These are phyloP conservation scores for Amanita thiersii DNA, from an alignment of 768 basidiomycete species.

Conservation along the genomic window DNA sequence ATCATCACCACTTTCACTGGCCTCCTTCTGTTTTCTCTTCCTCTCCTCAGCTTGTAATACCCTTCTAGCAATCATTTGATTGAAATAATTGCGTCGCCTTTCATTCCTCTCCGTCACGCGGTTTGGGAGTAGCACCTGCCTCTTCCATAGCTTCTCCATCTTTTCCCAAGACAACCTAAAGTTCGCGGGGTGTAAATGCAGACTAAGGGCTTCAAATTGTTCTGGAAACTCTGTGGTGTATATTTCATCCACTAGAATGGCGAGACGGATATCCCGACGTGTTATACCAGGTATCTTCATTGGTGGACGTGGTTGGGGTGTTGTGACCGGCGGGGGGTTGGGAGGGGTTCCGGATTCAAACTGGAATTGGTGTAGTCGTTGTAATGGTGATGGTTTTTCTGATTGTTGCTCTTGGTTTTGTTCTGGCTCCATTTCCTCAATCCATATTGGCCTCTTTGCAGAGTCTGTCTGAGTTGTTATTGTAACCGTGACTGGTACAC, in stretches of 20 bases:
- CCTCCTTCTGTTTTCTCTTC: background rate
- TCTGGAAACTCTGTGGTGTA: conserved; percentile 1
- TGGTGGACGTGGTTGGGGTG: background rate
- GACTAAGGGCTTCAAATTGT: conserved; percentile 5
- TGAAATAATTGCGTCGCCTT: background rate
- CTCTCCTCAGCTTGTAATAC: background rate
- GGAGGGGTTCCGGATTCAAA: no score
- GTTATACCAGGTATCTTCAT: conserved; percentile 5
- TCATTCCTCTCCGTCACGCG: background rate
- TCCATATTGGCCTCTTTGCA: conserved; percentile 5
- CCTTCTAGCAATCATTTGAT: background rate
- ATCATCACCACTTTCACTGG: background rate
- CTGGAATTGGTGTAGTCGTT: no score
- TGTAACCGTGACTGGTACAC: conserved; percentile 4
- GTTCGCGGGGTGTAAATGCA: conserved; percentile 6
- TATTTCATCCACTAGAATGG: conserved; percentile 4
- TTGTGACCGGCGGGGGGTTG: background rate
- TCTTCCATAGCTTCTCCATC: conserved; percentile 7
- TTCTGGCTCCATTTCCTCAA: background rate
- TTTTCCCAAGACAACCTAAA: conserved; percentile 6
- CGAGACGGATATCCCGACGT: conserved; percentile 5
- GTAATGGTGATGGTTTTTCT: background rate
- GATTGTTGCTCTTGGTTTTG: background rate
- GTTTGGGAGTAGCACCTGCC: conserved; percentile 4
- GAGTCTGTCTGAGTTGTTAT: conserved; percentile 8